These are phyloP conservation scores for Novymonas esmeraldas DNA, from an alignment of 208 protist genomes.

Conservation along the genomic window DNA sequence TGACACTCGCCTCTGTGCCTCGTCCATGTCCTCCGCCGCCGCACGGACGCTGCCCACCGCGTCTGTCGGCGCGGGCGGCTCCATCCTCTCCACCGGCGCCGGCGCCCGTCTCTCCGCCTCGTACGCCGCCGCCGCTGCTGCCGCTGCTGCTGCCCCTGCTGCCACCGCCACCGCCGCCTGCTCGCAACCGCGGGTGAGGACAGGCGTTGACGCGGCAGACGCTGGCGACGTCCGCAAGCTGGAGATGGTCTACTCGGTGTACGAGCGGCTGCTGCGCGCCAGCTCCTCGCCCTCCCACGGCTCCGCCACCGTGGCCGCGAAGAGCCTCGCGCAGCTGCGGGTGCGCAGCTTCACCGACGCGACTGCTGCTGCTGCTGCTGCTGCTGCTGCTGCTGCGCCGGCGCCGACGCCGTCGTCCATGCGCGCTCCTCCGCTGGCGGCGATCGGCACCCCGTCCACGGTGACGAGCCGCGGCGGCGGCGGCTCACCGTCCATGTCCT, in stretches of 20 bases:
- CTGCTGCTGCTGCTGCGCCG: background rate
- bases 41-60: background rate
- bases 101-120: constrained; percentile 1
- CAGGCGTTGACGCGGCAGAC: constrained; percentile 8
- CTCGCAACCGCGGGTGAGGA: no score
- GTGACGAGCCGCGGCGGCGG: background rate
- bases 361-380: background rate
- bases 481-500: constrained; percentile 30
- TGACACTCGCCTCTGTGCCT: background rate
- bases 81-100: background rate
- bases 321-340: background rate
- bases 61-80: background rate
- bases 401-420: background rate
- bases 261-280: constrained; percentile 25
- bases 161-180: no score
- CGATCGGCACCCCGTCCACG: background rate
- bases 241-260: constrained; percentile 43
- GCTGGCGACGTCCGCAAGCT: constrained; percentile 25
- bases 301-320: background rate
- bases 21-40: background rate
- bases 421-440: background rate
- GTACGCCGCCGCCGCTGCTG: background rate
- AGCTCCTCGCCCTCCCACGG: background rate
- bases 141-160: background rate
- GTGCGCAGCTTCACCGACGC: background rate